Evolutionary conservation across 2,329 filamentous ascomycete genomes (phyloP), one percentile per base, ranked within the genome.

Genomic region (Botrytis squamosa): DNA sequence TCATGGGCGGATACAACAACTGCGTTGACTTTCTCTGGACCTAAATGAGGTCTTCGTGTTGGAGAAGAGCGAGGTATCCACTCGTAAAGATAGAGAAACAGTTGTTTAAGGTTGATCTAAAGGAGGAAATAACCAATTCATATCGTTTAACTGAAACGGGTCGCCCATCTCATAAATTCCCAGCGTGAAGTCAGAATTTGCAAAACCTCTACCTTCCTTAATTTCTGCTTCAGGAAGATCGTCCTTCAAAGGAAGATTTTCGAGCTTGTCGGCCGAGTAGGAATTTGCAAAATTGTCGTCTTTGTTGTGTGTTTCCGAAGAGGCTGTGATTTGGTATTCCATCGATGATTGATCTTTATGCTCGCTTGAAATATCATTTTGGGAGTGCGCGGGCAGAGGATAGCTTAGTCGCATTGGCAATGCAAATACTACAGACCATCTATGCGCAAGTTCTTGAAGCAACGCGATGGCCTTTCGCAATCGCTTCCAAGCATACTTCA

Each of bases 111-210:
- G 25, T n/a, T 63, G 60, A 40, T 42, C 60, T 12, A 42, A 40
- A 42, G 22, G 38, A 10, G 60, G 60, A n/a, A 63, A 63, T 63
- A 63, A 42, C 60, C 60, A 63, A 63, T n/a, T 42, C 36, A 63
- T 25, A 63, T 63, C 60, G 36, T 63, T 63, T n/a, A 63, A 63
- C n/a, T 63, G 60, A 63, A 63, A 63, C 7, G 60, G 60, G 36
- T 63, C 60, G 18, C 60, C 60, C 36, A 38, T 63, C 36, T 63
- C 60, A 10, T 63, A 63, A 16, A 63, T 40, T 18, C 60, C 60
- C 25, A n/a, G 18, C 16, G 36, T 63, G 36, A 63, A 42, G 16
- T 63, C 60, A 18, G 60, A 25, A n/a, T 40, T 25, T 22, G 12
- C 36, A 18, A 63, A 63, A n/a, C 14, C 22, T 40, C 22, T 14